Evolutionary conservation across 495 filamentous ascomycete genomes (phyloP).

Genomic region (Aspergillus cavernicola): DNA sequence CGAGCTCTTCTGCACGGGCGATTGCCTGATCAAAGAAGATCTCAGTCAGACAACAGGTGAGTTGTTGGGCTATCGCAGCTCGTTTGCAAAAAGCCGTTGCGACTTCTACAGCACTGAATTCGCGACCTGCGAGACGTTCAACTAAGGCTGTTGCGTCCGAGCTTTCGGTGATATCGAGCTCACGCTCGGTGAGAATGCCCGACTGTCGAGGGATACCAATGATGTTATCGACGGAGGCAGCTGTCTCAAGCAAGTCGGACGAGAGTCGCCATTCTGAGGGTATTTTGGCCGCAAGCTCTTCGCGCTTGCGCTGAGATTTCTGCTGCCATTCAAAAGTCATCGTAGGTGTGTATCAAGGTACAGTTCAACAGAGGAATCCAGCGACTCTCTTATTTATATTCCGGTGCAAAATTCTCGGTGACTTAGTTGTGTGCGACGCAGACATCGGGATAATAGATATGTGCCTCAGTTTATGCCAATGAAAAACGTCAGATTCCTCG

Average conservation of each 20-base stretch:
- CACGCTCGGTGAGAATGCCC: conserved; percentile 44
- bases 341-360: background rate
- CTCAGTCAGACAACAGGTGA: conserved; percentile 56
- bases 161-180: conserved; percentile 53
- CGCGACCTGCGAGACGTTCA: conserved; percentile 20
- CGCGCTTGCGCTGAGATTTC: conserved; percentile 31
- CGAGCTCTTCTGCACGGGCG: conserved; percentile 29
- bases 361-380: no score
- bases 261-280: conserved; percentile 40
- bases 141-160: conserved; percentile 44
- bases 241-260: conserved; percentile 12
- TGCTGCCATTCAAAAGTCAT: conserved; percentile 22
- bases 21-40: conserved; percentile 46
- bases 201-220: conserved; percentile 35
- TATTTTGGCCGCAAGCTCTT: conserved; percentile 36
- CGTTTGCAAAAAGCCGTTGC: conserved; percentile 55
- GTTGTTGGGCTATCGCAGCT: conserved; percentile 30
- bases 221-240: conserved; percentile 16
- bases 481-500: background rate
- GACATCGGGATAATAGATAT: background rate
- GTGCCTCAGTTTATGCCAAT: background rate
- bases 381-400: background rate
- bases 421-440: background rate
- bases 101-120: conserved; percentile 48
- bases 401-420: background rate